Conservation (phyloP, 805 yeast species). For the Maudiozyma barnettii region DNA sequence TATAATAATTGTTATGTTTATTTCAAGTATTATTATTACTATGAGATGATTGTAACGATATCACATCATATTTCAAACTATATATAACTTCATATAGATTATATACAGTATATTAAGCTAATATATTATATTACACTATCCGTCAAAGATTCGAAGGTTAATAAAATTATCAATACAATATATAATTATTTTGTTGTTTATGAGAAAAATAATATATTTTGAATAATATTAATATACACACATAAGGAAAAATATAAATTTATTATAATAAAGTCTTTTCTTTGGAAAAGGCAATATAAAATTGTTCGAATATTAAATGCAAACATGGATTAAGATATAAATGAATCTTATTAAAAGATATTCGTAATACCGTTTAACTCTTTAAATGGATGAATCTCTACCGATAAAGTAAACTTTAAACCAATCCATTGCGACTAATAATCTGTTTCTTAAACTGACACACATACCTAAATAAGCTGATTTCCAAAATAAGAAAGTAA, state of each 20-base stretch:
- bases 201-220: neutral
- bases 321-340: too few species aligned
- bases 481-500: conserved; percentile 91
- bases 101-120: conserved; percentile 1
- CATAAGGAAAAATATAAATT: neutral
- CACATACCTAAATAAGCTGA: conserved; percentile 89
- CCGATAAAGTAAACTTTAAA: conserved; percentile 78
- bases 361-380: neutral
- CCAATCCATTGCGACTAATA: conserved; percentile 85
- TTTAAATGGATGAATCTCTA: conserved; percentile 53
- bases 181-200: neutral
- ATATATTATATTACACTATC: conserved; percentile 2
- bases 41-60: conserved; percentile 1
- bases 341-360: too few species aligned
- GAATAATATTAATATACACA: too few species aligned
- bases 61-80: neutral
- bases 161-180: neutral
- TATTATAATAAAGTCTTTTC: neutral
- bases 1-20: too few species aligned
- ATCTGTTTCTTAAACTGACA: conserved; percentile 77
- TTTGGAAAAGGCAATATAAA: neutral
- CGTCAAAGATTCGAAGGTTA: neutral
- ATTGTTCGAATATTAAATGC: too few species aligned
- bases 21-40: neutral
- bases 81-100: neutral